phyloP scores from a whole-genome alignment of 176 grass and related monocot species.

The Coix lacrymajobi region DNA sequence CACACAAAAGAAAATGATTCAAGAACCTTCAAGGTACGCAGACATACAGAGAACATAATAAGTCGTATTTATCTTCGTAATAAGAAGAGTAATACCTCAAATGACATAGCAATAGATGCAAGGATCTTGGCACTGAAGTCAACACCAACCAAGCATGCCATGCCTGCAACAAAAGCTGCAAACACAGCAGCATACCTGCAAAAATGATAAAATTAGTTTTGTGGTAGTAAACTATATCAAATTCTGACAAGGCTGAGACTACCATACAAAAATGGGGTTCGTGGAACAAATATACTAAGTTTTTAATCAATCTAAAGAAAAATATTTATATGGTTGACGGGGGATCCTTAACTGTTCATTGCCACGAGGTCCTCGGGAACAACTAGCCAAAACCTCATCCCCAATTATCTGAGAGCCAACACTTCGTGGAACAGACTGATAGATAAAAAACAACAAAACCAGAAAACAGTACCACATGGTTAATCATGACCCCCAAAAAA shows the following conservation, averaged over 20 bases:
- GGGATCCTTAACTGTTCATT: slow-evolving; percentile 69
- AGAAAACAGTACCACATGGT: not conserved
- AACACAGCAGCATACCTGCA: slow-evolving; percentile 83
- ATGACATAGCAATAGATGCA: slow-evolving; percentile 63
- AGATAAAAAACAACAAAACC: slow-evolving; percentile 19
- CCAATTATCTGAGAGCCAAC: slow-evolving; percentile 63
- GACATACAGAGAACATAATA: not conserved
- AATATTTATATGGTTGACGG: not conserved
- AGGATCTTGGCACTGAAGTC: slow-evolving; percentile 89
- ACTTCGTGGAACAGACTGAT: slow-evolving; percentile 64
- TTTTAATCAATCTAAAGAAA: not conserved
- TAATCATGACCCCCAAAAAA: slow-evolving; percentile 14
- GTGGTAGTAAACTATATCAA: not conserved
- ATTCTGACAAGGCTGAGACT: not conserved
- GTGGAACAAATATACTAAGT: not conserved
- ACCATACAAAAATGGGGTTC: not conserved
- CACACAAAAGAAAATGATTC: not conserved
- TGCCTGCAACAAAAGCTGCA: slow-evolving; percentile 87
- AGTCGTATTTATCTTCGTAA: not conserved
- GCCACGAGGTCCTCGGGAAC: slow-evolving; percentile 70
- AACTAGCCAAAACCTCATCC: slow-evolving; percentile 72
- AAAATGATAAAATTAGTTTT: slow-evolving; percentile 26
- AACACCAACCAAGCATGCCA: slow-evolving; percentile 88
- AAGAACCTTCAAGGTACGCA: not conserved
- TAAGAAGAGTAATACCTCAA: slow-evolving; percentile 58